Conservation (phyloP, 1,284 basidiomycete genomes). For the Trichosporon coremiiforme region DNA sequence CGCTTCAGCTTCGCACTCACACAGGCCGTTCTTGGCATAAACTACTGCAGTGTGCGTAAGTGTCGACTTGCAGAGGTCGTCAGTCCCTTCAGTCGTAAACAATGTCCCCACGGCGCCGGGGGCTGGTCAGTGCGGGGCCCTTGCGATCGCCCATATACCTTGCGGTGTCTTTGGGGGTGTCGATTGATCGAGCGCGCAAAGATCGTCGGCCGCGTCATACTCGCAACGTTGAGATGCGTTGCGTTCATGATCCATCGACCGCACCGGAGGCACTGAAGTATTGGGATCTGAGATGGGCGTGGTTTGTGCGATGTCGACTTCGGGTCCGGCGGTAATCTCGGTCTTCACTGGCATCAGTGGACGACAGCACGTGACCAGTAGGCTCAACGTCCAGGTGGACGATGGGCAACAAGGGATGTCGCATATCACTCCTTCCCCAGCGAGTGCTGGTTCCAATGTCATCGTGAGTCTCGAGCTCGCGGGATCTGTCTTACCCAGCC, state of each 20-base stretch:
- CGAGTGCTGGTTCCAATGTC: neutral
- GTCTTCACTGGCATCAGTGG: neutral
- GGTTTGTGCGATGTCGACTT: neutral
- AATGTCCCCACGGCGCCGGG: neutral
- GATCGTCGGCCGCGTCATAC: constrained; percentile 6
- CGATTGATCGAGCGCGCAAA: neutral
- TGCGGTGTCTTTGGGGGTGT: neutral
- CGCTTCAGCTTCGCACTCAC: neutral
- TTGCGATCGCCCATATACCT: neutral
- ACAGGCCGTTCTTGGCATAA: neutral
- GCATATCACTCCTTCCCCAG: neutral
- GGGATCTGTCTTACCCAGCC: neutral
- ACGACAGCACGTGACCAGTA: neutral
- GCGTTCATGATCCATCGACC: neutral
- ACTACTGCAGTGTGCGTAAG: neutral
- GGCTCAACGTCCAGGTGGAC: no score
- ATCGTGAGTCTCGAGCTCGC: neutral
- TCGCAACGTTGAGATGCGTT: neutral
- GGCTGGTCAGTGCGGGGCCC: constrained; percentile 1
- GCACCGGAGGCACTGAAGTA: no score
- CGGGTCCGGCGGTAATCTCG: neutral
- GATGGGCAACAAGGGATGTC: neutral
- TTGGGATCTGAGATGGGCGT: no score
- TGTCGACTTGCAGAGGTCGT: neutral
- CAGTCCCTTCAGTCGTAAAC: no score